A percentile compares a stretch with the other conserved stretches of the same genome.
Evolutionary conservation across 2,329 filamentous ascomycete species (phyloP).

Genomic region (Hypoxylon sp.): DNA sequence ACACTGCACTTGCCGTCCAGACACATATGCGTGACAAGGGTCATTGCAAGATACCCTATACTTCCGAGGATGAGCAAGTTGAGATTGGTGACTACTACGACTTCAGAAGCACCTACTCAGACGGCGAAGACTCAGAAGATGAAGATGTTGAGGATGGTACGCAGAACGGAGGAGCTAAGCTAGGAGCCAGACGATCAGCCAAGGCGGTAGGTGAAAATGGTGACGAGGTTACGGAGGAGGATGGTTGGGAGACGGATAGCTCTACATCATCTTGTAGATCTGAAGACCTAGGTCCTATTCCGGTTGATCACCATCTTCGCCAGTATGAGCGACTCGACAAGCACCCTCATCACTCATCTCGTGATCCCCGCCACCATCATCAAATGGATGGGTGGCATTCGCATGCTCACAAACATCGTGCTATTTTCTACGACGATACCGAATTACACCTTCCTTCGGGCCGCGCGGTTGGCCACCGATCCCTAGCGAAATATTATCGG

Average conservation of each 20-base stretch:
- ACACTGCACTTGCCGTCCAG: constrained; percentile 84
- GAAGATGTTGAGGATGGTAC: constrained; percentile 64
- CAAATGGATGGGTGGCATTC: constrained; percentile 85
- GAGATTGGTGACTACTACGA: constrained; percentile 98
- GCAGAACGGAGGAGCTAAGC: constrained; percentile 75
- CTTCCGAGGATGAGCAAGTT: constrained; percentile 88
- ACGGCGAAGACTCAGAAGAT: constrained; percentile 77
- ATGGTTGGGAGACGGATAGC: constrained; percentile 96
- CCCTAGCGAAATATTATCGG: constrained; percentile 87
- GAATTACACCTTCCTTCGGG: constrained; percentile 94
- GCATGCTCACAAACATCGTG: constrained; percentile 82
- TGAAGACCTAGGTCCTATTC: constrained; percentile 84
- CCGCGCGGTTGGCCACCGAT: constrained; percentile 89
- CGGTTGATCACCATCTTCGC: constrained; percentile 78
- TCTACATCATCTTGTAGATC: constrained; percentile 91
- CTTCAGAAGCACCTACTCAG: constrained; percentile 95
- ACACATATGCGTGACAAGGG: constrained; percentile 98
- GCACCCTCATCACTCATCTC: constrained; percentile 81
- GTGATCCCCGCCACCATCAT: constrained; percentile 79
- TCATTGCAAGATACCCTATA: constrained; percentile 96
- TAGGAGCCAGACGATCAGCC: constrained; percentile 72
- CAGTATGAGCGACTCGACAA: constrained; percentile 80
- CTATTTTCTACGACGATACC: constrained; percentile 91
- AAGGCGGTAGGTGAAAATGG: constrained; percentile 68
- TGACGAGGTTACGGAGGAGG: constrained; percentile 74